Base-by-base conservation (phyloP, 305 asterid species). In the Vinca major region DNA sequence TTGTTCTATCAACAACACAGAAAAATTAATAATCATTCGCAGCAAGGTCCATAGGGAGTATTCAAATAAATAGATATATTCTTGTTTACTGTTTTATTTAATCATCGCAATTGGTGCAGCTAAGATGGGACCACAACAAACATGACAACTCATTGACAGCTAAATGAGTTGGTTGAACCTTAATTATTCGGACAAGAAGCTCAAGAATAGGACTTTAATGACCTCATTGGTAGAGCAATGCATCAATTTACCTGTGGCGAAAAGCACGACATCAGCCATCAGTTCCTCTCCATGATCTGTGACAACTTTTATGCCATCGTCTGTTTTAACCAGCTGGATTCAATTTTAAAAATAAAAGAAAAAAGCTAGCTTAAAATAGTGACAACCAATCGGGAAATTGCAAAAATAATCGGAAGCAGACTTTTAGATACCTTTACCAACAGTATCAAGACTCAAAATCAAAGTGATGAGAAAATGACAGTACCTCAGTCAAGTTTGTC, bases 251-350 rank as follows among this genome's bases (percentile, higher is more conserved):
- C 99, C 99, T 13, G 97, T 94, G 75, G 99, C 99, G 80, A 94
- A 88, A 77, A 94, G 99, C 73, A 93, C 99, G 69, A 79, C 96
- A 82, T 94, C 99, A 43, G 95, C 99, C 66, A 80, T 73, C 72
- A 87, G 79, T 78, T 86, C 96, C 84, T 89, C 95, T 61, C 97
- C 96, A 65, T 81, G 92, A 76, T 91, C 96, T 0, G 97, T 86
- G 51, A 62, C 81, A 70, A 84, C 96, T 82, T 83, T 89, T 74
- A 94, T 79, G 68, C 97, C 97, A 72, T 77, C 79, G 54, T 82
- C 91, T 62, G 96, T 84, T 80, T 84, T 84, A 57, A 84, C 90
- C 74, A 94, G 85, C 99, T 94, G 89, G 84, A 81, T 47, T 54
- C 41, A 58, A n/a, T 40, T 33, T 67, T 5, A 56, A 11, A 56